These are phyloP conservation scores for Fusarium anguioides DNA, from an alignment of 2,329 filamentous ascomycete genomes.

Conservation along the genomic window DNA sequence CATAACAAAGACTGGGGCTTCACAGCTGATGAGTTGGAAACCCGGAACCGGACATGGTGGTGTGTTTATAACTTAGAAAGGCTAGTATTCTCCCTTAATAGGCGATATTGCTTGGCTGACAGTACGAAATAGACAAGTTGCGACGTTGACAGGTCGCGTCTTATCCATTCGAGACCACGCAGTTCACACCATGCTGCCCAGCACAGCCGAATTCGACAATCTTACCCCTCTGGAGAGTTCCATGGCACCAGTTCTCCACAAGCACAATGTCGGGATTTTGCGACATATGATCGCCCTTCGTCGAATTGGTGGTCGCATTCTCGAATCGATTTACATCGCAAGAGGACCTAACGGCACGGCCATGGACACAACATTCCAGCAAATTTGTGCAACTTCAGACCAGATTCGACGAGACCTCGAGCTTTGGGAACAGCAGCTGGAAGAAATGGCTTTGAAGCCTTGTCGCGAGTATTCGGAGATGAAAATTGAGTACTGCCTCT, in stretches of 20 bases:
- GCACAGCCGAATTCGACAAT: background rate
- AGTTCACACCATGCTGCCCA: background rate
- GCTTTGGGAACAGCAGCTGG: background rate
- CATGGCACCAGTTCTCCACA: background rate
- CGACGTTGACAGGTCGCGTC: background rate
- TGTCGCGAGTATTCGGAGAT: background rate
- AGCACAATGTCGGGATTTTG: background rate
- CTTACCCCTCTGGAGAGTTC: background rate
- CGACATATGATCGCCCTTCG: background rate
- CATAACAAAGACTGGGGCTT: constrained; percentile 1
- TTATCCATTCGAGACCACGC: background rate
- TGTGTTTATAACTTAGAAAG: constrained; percentile 5
- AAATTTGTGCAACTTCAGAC: background rate
- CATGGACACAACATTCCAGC: constrained; percentile 8
- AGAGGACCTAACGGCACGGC: background rate
- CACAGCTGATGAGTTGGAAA: background rate
- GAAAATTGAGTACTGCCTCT: constrained; percentile 7
- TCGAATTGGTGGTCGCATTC: background rate
- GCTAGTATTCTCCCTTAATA: background rate
- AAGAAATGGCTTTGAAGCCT: background rate
- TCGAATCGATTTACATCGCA: constrained; percentile 9
- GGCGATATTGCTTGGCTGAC: background rate
- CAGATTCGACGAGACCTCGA: background rate
- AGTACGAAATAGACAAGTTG: background rate
- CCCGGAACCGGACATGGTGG: constrained; percentile 10